Evolutionary conservation across 2,329 filamentous ascomycete species (phyloP), one percentile per base, ranked within the genome.

Genomic region (Pyrenochaeta sp.): DNA sequence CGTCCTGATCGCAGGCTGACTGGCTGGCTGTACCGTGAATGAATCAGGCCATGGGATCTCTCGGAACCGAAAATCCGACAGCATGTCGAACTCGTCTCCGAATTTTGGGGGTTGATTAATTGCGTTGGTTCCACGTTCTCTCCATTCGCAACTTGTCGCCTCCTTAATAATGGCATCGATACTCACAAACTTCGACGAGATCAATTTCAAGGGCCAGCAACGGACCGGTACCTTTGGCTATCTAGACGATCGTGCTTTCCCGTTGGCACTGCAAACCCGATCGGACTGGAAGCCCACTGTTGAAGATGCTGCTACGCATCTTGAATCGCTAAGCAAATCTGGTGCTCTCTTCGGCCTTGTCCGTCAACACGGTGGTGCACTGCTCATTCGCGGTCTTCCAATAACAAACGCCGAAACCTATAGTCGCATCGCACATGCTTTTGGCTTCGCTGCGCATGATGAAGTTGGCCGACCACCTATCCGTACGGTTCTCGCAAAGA

Each of bases 391-490:
- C 4, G 73, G 75, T 1, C 61, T 77, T 9, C 74, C 73, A 2
- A 71, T 78, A n/a, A 57, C 52, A 4, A 72, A 64, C 0, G 59
- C 75, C 0, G 61, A 75, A 7, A 71, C 77, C n/a, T 79, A 77
- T 52, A 77, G 74, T 32, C 59, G 67, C 10, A 53, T 77, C 8
- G 74, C 75, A 5, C 72, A 78, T 54, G 74, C 74, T 2, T 78
- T 78, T 49, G 74, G 76, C 1, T 77, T 77, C 28, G 49, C 60
- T 5, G 61, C 74, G 1, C 73, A 79, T 47, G 64, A 74, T 43
- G 76, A 78, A 50, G 74, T 79, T 24, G 75, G 73, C 8, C 60
- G 76, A 13, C 75, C 73, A 13, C 73, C 75, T 1, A 53, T 73
- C 32, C 63, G 75, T 13, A 78, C 56, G 8, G 47, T 63, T 3